Evolutionary conservation across 2,329 filamentous ascomycete species (phyloP).

Genomic region (Epichloe sylvatica): DNA sequence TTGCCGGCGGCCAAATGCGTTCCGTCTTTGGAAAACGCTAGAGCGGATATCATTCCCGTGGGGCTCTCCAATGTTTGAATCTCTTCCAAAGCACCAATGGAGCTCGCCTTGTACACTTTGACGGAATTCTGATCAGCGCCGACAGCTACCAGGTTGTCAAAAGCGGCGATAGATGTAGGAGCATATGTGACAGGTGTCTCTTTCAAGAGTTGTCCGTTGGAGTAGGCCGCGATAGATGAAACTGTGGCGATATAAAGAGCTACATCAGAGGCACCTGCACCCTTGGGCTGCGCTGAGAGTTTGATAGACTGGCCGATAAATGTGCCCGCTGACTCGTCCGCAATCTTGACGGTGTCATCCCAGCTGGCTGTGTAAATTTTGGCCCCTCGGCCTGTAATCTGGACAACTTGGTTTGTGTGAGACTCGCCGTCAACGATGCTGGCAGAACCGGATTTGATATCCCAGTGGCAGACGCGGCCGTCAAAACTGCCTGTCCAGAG

Average conservation of each 20-base stretch:
- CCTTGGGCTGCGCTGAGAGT: constrained; percentile 69
- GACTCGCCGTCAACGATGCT: constrained; percentile 62
- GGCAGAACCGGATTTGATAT: constrained; percentile 54
- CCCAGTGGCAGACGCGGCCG: constrained; percentile 75
- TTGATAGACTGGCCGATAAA: constrained; percentile 58
- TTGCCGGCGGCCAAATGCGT: constrained; percentile 69
- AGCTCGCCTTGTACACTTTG: constrained; percentile 51
- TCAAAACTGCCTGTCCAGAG: constrained; percentile 89
- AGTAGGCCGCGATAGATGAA: constrained; percentile 38
- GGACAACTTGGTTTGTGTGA: constrained; percentile 76
- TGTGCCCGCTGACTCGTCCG: constrained; percentile 60
- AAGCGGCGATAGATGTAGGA: constrained; percentile 59
- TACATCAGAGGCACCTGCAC: constrained; percentile 42
- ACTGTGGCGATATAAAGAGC: constrained; percentile 45
- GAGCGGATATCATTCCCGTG: constrained; percentile 57
- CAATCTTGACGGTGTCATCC: constrained; percentile 78
- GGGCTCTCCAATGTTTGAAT: constrained; percentile 49
- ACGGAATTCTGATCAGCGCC: constrained; percentile 62
- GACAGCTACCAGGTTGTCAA: constrained; percentile 55
- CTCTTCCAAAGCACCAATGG: constrained; percentile 40
- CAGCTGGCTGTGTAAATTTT: constrained; percentile 78
- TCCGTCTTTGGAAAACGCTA: constrained; percentile 76
- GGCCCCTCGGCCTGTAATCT: constrained; percentile 49
- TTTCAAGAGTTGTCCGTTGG: constrained; percentile 46
- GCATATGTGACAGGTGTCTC: constrained; percentile 46